Evolutionary conservation across 2,329 filamentous ascomycete species (phyloP).

Genomic region (Aspergillus sp.): DNA sequence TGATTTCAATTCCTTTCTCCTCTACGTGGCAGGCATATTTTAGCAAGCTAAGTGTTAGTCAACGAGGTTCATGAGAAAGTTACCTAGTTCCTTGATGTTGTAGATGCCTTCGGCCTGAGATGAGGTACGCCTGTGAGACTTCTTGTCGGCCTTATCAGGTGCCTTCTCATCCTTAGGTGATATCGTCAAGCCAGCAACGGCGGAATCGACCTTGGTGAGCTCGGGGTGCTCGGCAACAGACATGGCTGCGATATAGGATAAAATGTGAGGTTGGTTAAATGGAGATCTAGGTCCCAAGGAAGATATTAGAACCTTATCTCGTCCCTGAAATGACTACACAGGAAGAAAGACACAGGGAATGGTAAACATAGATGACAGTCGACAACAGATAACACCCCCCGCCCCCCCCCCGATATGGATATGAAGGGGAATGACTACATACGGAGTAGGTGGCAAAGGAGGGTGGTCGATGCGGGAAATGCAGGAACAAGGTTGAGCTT

Average conservation of each 20-base stretch:
- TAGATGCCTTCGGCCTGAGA: slow-evolving; percentile 71
- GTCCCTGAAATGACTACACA: background rate
- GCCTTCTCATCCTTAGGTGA: slow-evolving; percentile 64
- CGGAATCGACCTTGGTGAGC: slow-evolving; percentile 87
- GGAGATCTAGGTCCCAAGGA: slow-evolving; percentile 2
- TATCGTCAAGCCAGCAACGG: slow-evolving; percentile 73
- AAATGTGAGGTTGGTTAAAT: background rate
- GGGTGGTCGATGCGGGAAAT: background rate
- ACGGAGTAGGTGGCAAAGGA: background rate
- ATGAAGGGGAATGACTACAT: background rate
- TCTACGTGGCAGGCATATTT: slow-evolving; percentile 17
- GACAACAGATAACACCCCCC: background rate
- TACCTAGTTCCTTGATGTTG: slow-evolving; percentile 86
- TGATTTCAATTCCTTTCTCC: slow-evolving; percentile 31
- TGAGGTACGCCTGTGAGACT: slow-evolving; percentile 67
- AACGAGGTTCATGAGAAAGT: slow-evolving; percentile 33
- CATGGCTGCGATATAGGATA: slow-evolving; percentile 43
- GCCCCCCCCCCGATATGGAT: background rate
- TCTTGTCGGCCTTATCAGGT: slow-evolving; percentile 47
- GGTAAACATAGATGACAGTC: background rate
- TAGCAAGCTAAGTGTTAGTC: background rate
- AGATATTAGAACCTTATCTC: slow-evolving; percentile 8
- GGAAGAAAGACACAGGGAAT: background rate
- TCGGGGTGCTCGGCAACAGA: slow-evolving; percentile 57
- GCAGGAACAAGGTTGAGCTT: slow-evolving; percentile 12